These are phyloP conservation scores for Nepenthes mirabilis DNA, from an alignment of 148 eudicot genomes.

Conservation along the genomic window DNA sequence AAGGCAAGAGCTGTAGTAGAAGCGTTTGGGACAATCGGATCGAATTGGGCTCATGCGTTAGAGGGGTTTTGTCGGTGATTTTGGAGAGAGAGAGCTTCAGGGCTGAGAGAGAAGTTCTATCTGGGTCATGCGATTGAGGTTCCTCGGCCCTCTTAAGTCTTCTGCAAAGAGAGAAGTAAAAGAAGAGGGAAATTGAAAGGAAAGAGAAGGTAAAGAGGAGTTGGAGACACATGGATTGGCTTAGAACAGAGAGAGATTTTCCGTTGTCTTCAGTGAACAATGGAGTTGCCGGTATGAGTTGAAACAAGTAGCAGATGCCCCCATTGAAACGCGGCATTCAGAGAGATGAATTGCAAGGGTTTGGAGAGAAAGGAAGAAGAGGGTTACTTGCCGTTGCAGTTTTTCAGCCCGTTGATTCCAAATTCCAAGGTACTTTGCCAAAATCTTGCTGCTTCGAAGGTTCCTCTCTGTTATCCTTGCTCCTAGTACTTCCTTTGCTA, in stretches of 20 bases:
- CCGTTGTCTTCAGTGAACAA: not conserved
- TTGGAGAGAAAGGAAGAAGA: not conserved
- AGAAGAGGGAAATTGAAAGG: constrained; percentile 13
- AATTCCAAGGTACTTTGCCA: not conserved
- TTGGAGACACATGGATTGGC: not conserved
- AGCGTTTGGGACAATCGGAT: constrained; percentile 20
- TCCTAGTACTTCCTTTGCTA: no score
- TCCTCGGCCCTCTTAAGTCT: constrained; percentile 7
- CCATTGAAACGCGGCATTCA: constrained; percentile 19
- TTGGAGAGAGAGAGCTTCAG: constrained; percentile 8
- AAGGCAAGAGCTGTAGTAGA: constrained; percentile 34
- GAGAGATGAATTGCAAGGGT: not conserved
- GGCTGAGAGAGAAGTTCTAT: constrained; percentile 2
- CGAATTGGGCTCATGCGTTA: constrained; percentile 12
- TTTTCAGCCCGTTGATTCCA: not conserved
- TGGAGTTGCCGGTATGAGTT: not conserved
- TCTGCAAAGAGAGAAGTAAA: constrained; percentile 15
- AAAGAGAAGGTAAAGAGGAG: constrained; percentile 5
- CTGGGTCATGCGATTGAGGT: constrained; percentile 1
- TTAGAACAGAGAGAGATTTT: not conserved
- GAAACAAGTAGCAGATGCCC: constrained; percentile 8
- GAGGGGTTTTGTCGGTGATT: constrained; percentile 7
- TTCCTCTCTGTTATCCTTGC: not conserved
- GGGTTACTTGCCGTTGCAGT: not conserved
- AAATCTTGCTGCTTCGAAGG: not conserved